These are phyloP conservation scores for Chrysanthemum makinoi DNA, from an alignment of 129 eudicot genomes.

Conservation along the genomic window DNA sequence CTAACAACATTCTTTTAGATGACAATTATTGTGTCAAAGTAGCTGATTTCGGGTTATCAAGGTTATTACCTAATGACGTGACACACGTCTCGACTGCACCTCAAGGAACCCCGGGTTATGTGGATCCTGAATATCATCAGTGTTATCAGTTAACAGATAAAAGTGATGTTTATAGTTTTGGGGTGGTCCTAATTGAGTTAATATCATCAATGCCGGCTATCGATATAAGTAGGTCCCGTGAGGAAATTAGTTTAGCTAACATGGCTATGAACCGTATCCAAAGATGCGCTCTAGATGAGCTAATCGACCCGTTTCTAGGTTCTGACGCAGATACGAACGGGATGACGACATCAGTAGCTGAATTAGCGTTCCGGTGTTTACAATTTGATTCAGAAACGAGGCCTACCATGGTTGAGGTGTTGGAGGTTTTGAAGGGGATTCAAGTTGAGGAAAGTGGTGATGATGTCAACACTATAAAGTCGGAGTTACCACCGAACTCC, in stretches of 20 bases:
- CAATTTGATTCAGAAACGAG: slow-evolving; percentile 75
- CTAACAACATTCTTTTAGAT: slow-evolving; percentile 52
- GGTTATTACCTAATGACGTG: slow-evolving; percentile 58
- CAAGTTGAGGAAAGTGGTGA: slow-evolving; percentile 28
- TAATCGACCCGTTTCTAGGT: slow-evolving; percentile 52
- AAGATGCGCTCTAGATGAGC: slow-evolving; percentile 56
- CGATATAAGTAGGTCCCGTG: slow-evolving; percentile 68
- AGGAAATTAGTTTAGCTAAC: slow-evolving; percentile 76
- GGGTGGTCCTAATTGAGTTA: slow-evolving; percentile 83
- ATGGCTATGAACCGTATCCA: slow-evolving; percentile 78
- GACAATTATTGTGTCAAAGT: slow-evolving; percentile 45
- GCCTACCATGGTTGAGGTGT: slow-evolving; percentile 80
- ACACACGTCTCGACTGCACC: slow-evolving; percentile 92
- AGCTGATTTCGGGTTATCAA: slow-evolving; percentile 61
- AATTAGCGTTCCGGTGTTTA: slow-evolving; percentile 77
- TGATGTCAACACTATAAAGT: neutral
- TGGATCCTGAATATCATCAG: slow-evolving; percentile 83
- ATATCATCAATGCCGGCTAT: slow-evolving; percentile 88
- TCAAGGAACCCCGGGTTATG: slow-evolving; percentile 94
- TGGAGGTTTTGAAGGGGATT: slow-evolving; percentile 50
- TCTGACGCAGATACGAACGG: slow-evolving; percentile 45
- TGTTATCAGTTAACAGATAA: slow-evolving; percentile 76
- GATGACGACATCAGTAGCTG: slow-evolving; percentile 79
- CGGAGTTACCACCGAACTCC: slow-evolving; percentile 37
- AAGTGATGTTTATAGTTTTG: slow-evolving; percentile 92